Evolutionary conservation across 2,329 filamentous ascomycete genomes (phyloP).

Genomic region (Colletotrichum gigasporum): DNA sequence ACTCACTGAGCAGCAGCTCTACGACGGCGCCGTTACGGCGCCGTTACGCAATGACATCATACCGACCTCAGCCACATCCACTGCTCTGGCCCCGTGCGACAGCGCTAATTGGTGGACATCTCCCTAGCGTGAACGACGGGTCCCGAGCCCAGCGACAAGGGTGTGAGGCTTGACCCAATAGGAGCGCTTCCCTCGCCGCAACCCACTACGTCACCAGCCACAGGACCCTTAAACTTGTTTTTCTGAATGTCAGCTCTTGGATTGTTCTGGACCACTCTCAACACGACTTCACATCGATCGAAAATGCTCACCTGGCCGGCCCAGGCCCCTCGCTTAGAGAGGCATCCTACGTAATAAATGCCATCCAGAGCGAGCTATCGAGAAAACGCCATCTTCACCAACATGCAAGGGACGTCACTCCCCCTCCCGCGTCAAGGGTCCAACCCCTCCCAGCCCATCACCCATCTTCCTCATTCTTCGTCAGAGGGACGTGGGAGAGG

Average conservation of each 20-base stretch:
- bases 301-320: neutral
- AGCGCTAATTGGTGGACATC: slow-evolving; percentile 6
- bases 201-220: slow-evolving; percentile 31
- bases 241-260: neutral
- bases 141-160: slow-evolving; percentile 16
- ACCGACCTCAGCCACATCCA: slow-evolving; percentile 10
- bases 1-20: too few species aligned
- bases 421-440: neutral
- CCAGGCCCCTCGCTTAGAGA: neutral
- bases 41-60: slow-evolving; percentile 25
- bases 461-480: slow-evolving; percentile 1
- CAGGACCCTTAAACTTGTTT: slow-evolving; percentile 30
- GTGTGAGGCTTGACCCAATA: slow-evolving; percentile 26
- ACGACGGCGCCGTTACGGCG: neutral
- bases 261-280: neutral
- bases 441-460: neutral
- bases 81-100: neutral
- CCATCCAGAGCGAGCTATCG: neutral
- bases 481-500: neutral
- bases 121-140: neutral
- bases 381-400: neutral
- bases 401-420: slow-evolving; percentile 28
- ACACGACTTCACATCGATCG: slow-evolving; percentile 7
- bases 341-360: slow-evolving; percentile 7
- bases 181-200: neutral